Conservation (phyloP, 1,284 basidiomycete genomes). For the Coniferiporia weirii region DNA sequence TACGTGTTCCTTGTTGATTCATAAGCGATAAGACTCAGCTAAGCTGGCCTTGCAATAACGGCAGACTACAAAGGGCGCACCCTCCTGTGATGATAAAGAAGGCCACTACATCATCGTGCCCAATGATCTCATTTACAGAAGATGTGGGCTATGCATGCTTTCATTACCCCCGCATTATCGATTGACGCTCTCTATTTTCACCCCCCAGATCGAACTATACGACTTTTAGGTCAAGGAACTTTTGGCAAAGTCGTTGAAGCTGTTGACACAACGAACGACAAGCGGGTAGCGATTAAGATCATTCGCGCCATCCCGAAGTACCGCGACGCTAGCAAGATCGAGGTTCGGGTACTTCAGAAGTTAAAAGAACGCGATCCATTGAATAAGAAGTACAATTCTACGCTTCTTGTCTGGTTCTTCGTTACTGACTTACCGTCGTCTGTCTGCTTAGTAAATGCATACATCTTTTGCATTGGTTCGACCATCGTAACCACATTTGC, state of each 20-base stretch:
- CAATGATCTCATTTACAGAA: slow-evolving; percentile 80
- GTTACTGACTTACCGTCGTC: slow-evolving; percentile 20
- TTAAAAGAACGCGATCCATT: slow-evolving; percentile 87
- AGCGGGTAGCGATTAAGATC: slow-evolving; percentile 95
- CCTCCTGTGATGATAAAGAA: slow-evolving; percentile 88
- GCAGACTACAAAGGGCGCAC: slow-evolving; percentile 53
- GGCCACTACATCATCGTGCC: slow-evolving; percentile 91
- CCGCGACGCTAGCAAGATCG: slow-evolving; percentile 97
- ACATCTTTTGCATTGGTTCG: slow-evolving; percentile 91
- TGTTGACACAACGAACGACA: slow-evolving; percentile 71
- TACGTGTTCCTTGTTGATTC: slow-evolving; percentile 34
- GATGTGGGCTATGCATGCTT: slow-evolving; percentile 52
- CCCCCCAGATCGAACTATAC: slow-evolving; percentile 77
- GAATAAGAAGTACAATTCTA: slow-evolving; percentile 76
- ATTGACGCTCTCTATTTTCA: slow-evolving; percentile 23
- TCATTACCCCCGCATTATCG: slow-evolving; percentile 11
- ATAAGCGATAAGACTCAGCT: slow-evolving; percentile 24
- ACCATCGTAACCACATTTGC: slow-evolving; percentile 97
- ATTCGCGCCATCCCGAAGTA: slow-evolving; percentile 97
- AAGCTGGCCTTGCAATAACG: slow-evolving; percentile 4
- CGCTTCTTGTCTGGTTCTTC: slow-evolving; percentile 15
- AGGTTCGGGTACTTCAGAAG: slow-evolving; percentile 91
- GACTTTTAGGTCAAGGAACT: slow-evolving; percentile 93
- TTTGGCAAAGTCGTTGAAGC: slow-evolving; percentile 99
- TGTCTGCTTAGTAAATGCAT: slow-evolving; percentile 83